Percentiles rank a stretch among this genome's conserved stretches.
phyloP scores from a whole-genome alignment of 2,329 filamentous ascomycete genomes.

The Xylariaceae sp. region DNA sequence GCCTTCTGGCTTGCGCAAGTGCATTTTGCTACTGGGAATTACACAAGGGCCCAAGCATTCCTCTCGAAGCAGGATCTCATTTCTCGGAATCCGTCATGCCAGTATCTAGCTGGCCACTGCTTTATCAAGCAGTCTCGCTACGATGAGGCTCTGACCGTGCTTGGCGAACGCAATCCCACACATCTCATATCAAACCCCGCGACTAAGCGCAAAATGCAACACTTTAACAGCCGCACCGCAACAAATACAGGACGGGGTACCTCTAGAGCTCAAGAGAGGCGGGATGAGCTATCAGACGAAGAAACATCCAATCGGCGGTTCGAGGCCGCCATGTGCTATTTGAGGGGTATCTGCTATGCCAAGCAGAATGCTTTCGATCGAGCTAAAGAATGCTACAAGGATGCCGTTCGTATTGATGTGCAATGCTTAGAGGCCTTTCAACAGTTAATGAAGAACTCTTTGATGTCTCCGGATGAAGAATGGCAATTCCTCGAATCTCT shows the following conservation, averaged over 20 bases:
- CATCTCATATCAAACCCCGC: constrained; percentile 68
- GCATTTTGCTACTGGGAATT: constrained; percentile 93
- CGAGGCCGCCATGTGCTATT: constrained; percentile 95
- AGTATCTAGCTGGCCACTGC: constrained; percentile 90
- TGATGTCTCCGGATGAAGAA: constrained; percentile 86
- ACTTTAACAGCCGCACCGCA: constrained; percentile 39
- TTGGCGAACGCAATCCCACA: constrained; percentile 91
- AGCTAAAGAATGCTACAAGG: constrained; percentile 97
- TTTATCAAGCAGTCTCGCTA: constrained; percentile 87
- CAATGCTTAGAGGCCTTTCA: constrained; percentile 98
- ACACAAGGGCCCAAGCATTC: constrained; percentile 83
- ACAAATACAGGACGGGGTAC: constrained; percentile 22
- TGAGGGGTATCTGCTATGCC: constrained; percentile 88
- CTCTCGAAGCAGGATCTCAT: constrained; percentile 81
- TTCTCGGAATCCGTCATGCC: constrained; percentile 75
- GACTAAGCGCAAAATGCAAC: constrained; percentile 68
- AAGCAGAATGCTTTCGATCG: constrained; percentile 97
- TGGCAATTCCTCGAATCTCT: constrained; percentile 84
- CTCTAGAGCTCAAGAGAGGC: constrained; percentile 24
- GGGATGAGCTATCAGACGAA: constrained; percentile 48
- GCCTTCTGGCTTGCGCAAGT: constrained; percentile 98
- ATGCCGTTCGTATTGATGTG: constrained; percentile 92
- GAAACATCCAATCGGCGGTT: constrained; percentile 74
- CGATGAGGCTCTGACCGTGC: constrained; percentile 78
- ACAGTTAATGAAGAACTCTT: constrained; percentile 92